These are phyloP conservation scores for Hortiboletus campestris DNA, from an alignment of 768 basidiomycete species.

Conservation along the genomic window DNA sequence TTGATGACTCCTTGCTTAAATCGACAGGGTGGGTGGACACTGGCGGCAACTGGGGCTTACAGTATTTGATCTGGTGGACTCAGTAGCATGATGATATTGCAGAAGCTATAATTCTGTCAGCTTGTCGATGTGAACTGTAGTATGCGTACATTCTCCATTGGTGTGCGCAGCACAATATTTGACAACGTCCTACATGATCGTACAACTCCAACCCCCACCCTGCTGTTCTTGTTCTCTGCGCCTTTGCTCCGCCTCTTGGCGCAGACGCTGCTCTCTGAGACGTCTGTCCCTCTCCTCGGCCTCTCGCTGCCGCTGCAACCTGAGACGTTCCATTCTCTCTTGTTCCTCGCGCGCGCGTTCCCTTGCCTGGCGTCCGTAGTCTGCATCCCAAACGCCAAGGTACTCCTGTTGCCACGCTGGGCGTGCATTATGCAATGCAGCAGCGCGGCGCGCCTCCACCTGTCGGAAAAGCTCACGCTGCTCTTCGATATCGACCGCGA, in stretches of 20 bases:
- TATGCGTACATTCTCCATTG: no score
- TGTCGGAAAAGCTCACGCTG: constrained; percentile 22
- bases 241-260: constrained; percentile 5
- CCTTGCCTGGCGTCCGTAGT: background rate
- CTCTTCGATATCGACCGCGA: constrained; percentile 19
- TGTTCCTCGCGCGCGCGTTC: background rate
- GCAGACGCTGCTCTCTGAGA: background rate
- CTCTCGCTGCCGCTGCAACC: background rate
- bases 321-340: background rate
- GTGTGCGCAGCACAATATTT: no score
- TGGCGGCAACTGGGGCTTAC: no score
- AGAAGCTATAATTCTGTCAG: no score
- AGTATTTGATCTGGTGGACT: no score
- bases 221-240: constrained; percentile 3
- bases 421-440: no score
- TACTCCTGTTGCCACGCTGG: no score
- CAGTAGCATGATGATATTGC: no score
- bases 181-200: constrained; percentile 20
- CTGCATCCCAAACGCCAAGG: background rate
- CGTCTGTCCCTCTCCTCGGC: background rate
- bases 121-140: no score
- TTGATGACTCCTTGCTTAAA: no score
- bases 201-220: constrained; percentile 21
- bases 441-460: background rate
- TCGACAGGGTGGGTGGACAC: no score